Evolutionary conservation across 495 filamentous ascomycete species (phyloP).

Genomic region (Penicillium cataractarum): DNA sequence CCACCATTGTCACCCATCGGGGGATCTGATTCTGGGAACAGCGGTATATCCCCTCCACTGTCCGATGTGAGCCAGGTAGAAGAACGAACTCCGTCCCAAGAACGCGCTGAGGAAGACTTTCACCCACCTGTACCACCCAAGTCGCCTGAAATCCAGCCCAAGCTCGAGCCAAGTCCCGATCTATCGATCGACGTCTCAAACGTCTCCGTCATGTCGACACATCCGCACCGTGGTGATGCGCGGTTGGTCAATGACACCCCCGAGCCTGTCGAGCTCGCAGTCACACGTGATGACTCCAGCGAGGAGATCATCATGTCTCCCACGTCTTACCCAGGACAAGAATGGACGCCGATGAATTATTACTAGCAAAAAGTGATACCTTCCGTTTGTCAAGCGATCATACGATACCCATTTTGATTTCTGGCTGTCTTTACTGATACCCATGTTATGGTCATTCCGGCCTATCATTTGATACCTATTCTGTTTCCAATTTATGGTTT

Average conservation of each 20-base stretch:
- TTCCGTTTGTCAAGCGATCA: slow-evolving; percentile 16
- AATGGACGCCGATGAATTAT: slow-evolving; percentile 66
- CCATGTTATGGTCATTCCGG: background rate
- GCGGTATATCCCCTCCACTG: background rate
- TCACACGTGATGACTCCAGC: slow-evolving; percentile 52
- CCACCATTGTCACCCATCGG: slow-evolving; percentile 18
- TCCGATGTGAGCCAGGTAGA: slow-evolving; percentile 5
- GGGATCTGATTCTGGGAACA: slow-evolving; percentile 15
- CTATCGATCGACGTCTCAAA: slow-evolving; percentile 11
- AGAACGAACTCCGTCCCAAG: background rate
- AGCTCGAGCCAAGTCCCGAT: background rate
- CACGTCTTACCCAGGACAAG: slow-evolving; percentile 80
- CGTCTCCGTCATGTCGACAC: slow-evolving; percentile 16
- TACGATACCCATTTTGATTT: slow-evolving; percentile 28
- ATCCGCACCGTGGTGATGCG: slow-evolving; percentile 31
- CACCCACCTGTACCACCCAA: background rate
- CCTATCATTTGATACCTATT: background rate
- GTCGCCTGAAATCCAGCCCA: background rate
- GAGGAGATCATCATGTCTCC: slow-evolving; percentile 71
- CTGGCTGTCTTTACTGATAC: slow-evolving; percentile 4
- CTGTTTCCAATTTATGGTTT: background rate
- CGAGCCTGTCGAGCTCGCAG: slow-evolving; percentile 42
- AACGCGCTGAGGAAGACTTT: background rate
- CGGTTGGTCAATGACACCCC: slow-evolving; percentile 27
- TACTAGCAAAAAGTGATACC: slow-evolving; percentile 18